phyloP scores from a whole-genome alignment of 2,329 filamentous ascomycete species.

The Helminthosporium solani region DNA sequence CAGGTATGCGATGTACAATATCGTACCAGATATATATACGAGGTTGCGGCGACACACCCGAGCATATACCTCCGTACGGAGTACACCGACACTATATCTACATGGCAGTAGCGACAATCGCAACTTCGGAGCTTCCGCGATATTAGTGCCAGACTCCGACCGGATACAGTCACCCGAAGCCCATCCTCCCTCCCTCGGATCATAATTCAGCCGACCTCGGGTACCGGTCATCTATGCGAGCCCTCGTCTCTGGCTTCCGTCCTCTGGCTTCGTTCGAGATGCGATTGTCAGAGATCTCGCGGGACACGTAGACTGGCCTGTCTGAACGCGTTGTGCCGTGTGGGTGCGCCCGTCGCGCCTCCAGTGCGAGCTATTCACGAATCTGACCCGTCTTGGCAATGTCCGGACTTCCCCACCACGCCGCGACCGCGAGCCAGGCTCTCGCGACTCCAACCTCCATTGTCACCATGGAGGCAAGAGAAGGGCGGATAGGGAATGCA shows the following conservation, averaged over 20 bases:
- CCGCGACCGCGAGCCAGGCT: constrained; percentile 23
- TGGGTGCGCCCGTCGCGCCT: constrained; percentile 2
- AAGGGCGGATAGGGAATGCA: constrained; percentile 39
- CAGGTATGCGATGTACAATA: no score
- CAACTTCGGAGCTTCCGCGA: constrained; percentile 3
- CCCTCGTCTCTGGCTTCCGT: constrained; percentile 12
- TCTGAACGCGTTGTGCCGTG: constrained; percentile 1
- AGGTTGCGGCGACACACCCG: constrained; percentile 5
- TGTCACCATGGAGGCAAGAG: constrained; percentile 37
- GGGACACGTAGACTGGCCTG: constrained; percentile 4
- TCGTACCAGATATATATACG: no score
- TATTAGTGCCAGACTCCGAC: constrained; percentile 12
- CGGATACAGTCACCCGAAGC: constrained; percentile 27
- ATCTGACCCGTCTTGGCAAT: constrained; percentile 33
- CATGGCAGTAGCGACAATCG: constrained; percentile 7
- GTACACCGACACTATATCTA: background rate
- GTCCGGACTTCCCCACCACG: constrained; percentile 41
- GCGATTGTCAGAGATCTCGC: constrained; percentile 1
- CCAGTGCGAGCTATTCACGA: constrained; percentile 1
- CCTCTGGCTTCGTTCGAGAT: constrained; percentile 2
- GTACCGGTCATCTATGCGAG: constrained; percentile 20
- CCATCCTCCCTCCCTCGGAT: constrained; percentile 17
- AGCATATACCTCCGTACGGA: background rate
- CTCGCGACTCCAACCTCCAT: constrained; percentile 27
- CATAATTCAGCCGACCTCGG: constrained; percentile 29